Base-by-base conservation (phyloP, 495 filamentous ascomycete species). In the Beverwykella pulmonaria region DNA sequence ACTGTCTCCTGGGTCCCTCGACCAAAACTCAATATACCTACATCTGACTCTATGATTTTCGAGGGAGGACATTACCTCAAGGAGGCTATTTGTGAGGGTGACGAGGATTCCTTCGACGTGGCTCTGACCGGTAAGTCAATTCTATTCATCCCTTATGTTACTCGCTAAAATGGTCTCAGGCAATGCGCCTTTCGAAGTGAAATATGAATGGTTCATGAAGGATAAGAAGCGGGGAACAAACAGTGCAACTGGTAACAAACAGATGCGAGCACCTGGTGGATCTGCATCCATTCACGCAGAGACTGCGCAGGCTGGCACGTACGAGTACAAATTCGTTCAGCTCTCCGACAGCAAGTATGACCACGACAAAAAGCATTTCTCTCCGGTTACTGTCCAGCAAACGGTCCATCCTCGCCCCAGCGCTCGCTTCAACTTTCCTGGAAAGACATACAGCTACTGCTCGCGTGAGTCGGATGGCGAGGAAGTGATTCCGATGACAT, bases 371-470 rank as follows among this genome's bases (percentile, higher is more conserved):
- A 82, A 87, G 52, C 82, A 81, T 62, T 85, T 85, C 71, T 79
- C 79, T 58, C 82, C 87, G 14, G 70, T 97, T n/a, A 78, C 84
- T 20, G 80, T 98, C 1, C 82, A 89, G 46, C 94, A 98, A 72
- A 87, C 81, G 23, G 92, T 98, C 26, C 88, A 95, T 74, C 79
- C 89, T 19, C 87, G 89, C 30, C 94, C 94, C 0, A 85, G 86
- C 10, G 93, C 91, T 22, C 79, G 81, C 14, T 98, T 98, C 70
- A 82, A 82, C 57, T 90, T 90, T 64, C 91, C 92, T 1, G 93
- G 92, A n/a, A 93, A 92, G 74, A 92, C 92, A 3, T 97, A 97
- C 79, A 94, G 91, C 64, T 96, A 92, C 77, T 98, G 94, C 79
- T 88, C 92, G 69, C 87, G 90, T 39, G 92, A 95, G 61, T 82